Evolutionary conservation across 768 basidiomycete species (phyloP).

Genomic region (Trametopsis cervina): DNA sequence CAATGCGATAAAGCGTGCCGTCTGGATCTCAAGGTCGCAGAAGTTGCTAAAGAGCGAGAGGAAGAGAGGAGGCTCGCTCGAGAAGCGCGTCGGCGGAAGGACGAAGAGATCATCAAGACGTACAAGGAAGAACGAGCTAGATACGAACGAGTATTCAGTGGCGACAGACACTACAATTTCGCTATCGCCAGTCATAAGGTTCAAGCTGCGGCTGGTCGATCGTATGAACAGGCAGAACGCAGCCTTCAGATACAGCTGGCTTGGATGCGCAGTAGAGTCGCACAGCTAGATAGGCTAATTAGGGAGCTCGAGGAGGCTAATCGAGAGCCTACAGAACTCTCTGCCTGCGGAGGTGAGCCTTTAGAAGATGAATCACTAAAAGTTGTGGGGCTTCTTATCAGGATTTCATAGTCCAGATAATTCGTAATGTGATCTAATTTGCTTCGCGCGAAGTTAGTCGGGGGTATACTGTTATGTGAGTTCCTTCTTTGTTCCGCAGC

Average conservation of each 20-base stretch:
- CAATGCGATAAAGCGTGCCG: not conserved
- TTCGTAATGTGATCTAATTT: too few relatives aligned
- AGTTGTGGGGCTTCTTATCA: too few relatives aligned
- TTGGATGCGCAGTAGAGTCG: not conserved
- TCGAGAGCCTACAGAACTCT: too few relatives aligned
- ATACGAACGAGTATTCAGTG: not conserved
- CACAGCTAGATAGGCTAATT: not conserved
- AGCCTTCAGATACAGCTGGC: not conserved
- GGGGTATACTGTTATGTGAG: too few relatives aligned
- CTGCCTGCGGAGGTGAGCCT: too few relatives aligned
- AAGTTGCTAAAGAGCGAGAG: not conserved
- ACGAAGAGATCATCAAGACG: not conserved
- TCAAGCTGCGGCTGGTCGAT: not conserved
- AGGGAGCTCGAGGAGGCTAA: not conserved
- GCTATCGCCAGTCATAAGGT: not conserved
- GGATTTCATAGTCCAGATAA: too few relatives aligned
- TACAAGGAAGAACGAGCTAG: not conserved
- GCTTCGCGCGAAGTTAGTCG: too few relatives aligned
- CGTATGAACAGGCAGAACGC: not conserved
- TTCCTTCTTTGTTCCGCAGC: too few relatives aligned
- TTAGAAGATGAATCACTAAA: too few relatives aligned
- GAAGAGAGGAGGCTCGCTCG: not conserved
- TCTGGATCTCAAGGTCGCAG: not conserved
- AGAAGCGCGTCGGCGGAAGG: not conserved
- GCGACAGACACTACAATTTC: not conserved